Percentiles rank a stretch among this genome's conserved stretches.
These are phyloP conservation scores for Phyllosticta citriasiana DNA, from an alignment of 2,329 filamentous ascomycete species.

Conservation along the genomic window DNA sequence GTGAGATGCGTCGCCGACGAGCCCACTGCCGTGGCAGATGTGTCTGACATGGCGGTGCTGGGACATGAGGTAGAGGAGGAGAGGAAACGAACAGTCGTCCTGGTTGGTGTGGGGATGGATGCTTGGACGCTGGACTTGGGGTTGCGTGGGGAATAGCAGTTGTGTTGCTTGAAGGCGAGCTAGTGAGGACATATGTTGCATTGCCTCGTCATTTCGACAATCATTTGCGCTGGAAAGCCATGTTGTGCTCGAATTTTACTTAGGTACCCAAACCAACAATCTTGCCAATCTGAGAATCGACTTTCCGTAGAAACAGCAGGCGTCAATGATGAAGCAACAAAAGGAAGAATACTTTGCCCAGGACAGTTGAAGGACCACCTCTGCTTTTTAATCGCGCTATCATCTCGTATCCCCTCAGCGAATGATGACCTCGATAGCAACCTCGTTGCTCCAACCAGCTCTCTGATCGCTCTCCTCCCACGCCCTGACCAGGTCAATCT, in stretches of 20 bases:
- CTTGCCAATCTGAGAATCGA: no score
- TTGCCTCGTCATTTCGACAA: no score
- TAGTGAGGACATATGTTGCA: no score
- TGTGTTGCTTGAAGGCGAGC: no score
- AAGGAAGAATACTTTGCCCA: no score
- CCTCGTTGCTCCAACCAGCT: conserved; percentile 61
- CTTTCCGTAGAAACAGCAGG: no score
- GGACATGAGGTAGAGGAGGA: background rate
- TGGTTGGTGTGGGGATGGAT: conserved; percentile 11
- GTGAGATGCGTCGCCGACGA: background rate
- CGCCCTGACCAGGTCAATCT: conserved; percentile 65
- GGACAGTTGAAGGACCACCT: no score
- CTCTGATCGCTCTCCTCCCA: conserved; percentile 66
- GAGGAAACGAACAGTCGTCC: background rate
- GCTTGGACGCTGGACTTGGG: background rate
- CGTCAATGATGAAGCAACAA: no score
- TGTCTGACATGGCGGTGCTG: conserved; percentile 1
- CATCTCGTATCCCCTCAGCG: background rate
- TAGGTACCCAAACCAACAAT: no score
- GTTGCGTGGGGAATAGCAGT: no score
- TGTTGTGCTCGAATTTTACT: no score
- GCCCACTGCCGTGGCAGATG: conserved; percentile 8
- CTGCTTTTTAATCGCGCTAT: background rate
- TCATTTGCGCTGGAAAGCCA: no score
- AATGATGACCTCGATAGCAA: conserved; percentile 9